Conservation (phyloP, 495 filamentous ascomycete genomes). For the Chlorociboria aeruginascens region DNA sequence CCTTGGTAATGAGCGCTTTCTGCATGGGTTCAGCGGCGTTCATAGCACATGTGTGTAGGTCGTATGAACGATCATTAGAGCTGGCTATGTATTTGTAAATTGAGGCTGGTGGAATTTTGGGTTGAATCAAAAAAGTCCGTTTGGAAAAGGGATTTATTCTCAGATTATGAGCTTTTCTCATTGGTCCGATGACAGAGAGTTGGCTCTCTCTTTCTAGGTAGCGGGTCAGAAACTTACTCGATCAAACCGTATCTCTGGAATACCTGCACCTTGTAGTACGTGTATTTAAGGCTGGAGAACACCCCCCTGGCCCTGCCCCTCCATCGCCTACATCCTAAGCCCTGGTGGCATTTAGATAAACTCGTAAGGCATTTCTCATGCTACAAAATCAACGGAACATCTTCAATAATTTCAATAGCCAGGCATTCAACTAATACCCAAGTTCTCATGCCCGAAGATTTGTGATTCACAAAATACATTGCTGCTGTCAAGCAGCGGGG, state of each 20-base stretch:
- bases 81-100: constrained; percentile 3
- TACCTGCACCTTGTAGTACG: not conserved
- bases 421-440: no score
- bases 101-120: not conserved
- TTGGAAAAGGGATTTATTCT: not conserved
- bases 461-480: no score
- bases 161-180: not conserved
- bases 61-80: not conserved
- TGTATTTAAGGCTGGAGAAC: not conserved
- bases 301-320: not conserved
- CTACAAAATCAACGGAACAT: not conserved
- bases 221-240: not conserved
- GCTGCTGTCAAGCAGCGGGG: no score
- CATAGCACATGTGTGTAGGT: not conserved
- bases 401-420: no score
- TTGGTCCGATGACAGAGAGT: not conserved
- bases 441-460: no score
- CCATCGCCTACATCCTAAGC: not conserved
- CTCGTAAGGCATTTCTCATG: not conserved
- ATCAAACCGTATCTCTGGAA: not conserved
- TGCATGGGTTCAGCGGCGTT: constrained; percentile 1
- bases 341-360: not conserved
- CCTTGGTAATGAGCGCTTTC: constrained; percentile 2
- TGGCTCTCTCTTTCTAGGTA: not conserved
- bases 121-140: not conserved